These are phyloP conservation scores for Laetiporus sulphureus DNA, from an alignment of 1,284 basidiomycete genomes.

Conservation along the genomic window DNA sequence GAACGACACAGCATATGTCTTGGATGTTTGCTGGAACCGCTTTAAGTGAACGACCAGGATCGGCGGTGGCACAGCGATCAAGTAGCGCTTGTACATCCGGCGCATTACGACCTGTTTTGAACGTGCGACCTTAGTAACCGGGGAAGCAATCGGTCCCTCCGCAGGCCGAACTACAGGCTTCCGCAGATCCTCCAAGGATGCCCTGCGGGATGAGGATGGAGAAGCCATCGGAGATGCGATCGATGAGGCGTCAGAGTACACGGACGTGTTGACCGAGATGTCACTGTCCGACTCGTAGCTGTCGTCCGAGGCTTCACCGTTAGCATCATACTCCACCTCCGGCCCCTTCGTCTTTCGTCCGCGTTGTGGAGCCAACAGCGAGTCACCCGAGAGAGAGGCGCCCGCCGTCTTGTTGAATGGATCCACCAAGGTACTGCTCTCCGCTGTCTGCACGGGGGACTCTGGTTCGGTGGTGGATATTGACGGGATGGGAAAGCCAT, in stretches of 20 bases:
- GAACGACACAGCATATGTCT: constrained; percentile 45
- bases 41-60: constrained; percentile 91
- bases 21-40: constrained; percentile 77
- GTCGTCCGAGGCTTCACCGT: constrained; percentile 41
- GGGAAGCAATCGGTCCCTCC: constrained; percentile 6
- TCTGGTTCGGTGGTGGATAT: constrained; percentile 48
- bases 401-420: too few relatives aligned
- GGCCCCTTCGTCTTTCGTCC: constrained; percentile 16
- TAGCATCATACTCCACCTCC: constrained; percentile 16
- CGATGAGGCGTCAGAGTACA: constrained; percentile 26
- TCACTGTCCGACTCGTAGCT: constrained; percentile 24
- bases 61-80: constrained; percentile 82
- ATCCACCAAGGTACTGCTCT: too few relatives aligned
- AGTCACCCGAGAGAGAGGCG: constrained; percentile 17
- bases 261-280: constrained; percentile 24
- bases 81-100: constrained; percentile 88
- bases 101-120: constrained; percentile 68
- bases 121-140: constrained; percentile 27
- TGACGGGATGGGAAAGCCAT: constrained; percentile 39
- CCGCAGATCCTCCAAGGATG: constrained; percentile 21
- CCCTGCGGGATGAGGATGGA: constrained; percentile 27
- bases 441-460: constrained; percentile 22
- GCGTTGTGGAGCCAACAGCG: constrained; percentile 19
- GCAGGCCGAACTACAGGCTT: background rate
- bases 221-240: constrained; percentile 36